A percentile compares a stretch with the other conserved stretches of the same genome.
Conservation (phyloP, 2,329 filamentous ascomycete species). For the Fusarium illudens region DNA sequence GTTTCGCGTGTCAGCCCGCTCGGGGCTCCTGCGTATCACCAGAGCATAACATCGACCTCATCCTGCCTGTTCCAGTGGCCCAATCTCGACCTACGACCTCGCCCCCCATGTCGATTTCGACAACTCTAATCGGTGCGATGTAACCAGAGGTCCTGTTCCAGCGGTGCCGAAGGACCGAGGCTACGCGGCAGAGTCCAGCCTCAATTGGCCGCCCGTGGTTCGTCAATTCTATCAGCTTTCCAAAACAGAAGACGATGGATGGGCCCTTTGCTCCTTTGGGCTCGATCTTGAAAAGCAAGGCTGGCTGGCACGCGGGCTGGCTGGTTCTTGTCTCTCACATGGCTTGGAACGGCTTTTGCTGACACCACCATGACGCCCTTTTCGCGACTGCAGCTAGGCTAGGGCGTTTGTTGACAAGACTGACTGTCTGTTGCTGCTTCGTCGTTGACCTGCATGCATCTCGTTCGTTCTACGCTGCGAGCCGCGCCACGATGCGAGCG, state of each 20-base stretch:
- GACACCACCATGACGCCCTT: slow-evolving; percentile 23
- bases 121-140: slow-evolving; percentile 31
- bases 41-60: slow-evolving; percentile 19
- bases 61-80: slow-evolving; percentile 12
- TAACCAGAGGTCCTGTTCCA: slow-evolving; percentile 14
- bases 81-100: slow-evolving; percentile 3
- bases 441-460: slow-evolving; percentile 15
- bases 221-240: slow-evolving; percentile 23
- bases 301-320: slow-evolving; percentile 23
- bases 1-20: slow-evolving; percentile 7
- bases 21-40: slow-evolving; percentile 24
- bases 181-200: slow-evolving; percentile 3
- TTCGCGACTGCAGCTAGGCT: too few relatives aligned
- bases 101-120: slow-evolving; percentile 7
- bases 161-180: slow-evolving; percentile 9
- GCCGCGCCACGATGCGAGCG: slow-evolving; percentile 22
- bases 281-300: background rate
- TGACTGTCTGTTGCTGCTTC: slow-evolving; percentile 5
- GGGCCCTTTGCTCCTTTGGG: slow-evolving; percentile 18
- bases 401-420: slow-evolving; percentile 2
- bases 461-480: slow-evolving; percentile 19
- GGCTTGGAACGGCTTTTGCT: background rate
- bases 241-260: slow-evolving; percentile 4
- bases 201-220: slow-evolving; percentile 11
- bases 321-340: background rate